Percentiles rank a stretch among this genome's conserved stretches.
Conservation (phyloP, 768 basidiomycete species). For the Termitomyces sp. region DNA sequence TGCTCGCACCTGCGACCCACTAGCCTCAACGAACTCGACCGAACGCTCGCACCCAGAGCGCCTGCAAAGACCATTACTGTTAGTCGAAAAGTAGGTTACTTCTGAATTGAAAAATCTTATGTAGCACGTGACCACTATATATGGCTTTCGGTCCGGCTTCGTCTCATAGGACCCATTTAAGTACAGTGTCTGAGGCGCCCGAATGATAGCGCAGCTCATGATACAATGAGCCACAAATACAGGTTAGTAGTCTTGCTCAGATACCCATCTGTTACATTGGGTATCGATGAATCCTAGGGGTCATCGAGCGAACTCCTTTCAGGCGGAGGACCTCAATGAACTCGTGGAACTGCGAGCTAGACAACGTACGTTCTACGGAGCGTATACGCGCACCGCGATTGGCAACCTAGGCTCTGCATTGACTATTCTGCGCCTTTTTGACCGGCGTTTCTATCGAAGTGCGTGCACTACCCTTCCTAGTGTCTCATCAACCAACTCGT, state of each 20-base stretch:
- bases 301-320: slow-evolving; percentile 45
- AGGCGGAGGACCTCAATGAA: slow-evolving; percentile 48
- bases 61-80: slow-evolving; percentile 14
- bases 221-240: slow-evolving; percentile 9
- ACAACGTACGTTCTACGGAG: slow-evolving; percentile 79
- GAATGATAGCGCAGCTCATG: neutral
- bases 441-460: slow-evolving; percentile 69
- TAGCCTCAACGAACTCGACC: slow-evolving; percentile 6
- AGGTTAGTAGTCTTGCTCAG: slow-evolving; percentile 1
- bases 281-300: slow-evolving; percentile 24
- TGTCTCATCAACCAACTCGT: neutral
- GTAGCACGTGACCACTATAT: slow-evolving; percentile 3
- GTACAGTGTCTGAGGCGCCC: neutral
- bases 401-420: slow-evolving; percentile 70
- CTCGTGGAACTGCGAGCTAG: slow-evolving; percentile 74
- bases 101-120: slow-evolving; percentile 1
- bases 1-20: slow-evolving; percentile 10
- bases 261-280: neutral
- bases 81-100: neutral
- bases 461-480: slow-evolving; percentile 19
- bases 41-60: slow-evolving; percentile 11
- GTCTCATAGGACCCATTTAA: too few species aligned
- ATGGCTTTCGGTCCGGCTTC: neutral
- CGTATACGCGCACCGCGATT: slow-evolving; percentile 73
- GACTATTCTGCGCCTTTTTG: slow-evolving; percentile 76